phyloP scores from a whole-genome alignment of 768 basidiomycete genomes.

The Hygrophoropsis aurantiaca region DNA sequence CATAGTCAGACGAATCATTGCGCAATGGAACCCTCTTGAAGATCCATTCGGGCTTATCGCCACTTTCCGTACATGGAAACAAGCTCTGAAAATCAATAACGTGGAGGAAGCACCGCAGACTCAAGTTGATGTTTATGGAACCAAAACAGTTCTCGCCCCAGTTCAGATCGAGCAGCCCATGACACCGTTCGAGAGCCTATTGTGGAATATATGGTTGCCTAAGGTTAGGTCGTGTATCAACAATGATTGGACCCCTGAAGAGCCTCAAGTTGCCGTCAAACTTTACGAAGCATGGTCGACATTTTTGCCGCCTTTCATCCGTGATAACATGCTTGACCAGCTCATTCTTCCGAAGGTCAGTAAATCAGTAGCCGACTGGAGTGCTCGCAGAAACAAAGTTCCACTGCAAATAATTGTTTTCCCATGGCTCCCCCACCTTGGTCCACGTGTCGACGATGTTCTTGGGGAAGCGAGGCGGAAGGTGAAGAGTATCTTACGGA shows the following conservation, averaged over 20 bases:
- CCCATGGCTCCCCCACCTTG: constrained; percentile 93
- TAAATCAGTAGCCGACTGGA: constrained; percentile 84
- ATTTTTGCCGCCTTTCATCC: constrained; percentile 86
- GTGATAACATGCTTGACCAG: constrained; percentile 95
- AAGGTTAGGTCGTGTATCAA: constrained; percentile 92
- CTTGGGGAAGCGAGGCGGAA: constrained; percentile 86
- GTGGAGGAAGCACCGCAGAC: constrained; percentile 42
- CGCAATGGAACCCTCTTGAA: constrained; percentile 81
- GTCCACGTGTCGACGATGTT: constrained; percentile 78
- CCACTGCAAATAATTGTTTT: constrained; percentile 83
- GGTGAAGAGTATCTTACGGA: constrained; percentile 73
- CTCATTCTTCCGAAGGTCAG: constrained; percentile 92
- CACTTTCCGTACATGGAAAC: constrained; percentile 69
- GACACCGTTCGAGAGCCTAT: constrained; percentile 92
- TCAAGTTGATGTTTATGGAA: constrained; percentile 61
- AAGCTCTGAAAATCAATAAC: constrained; percentile 59
- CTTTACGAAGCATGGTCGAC: constrained; percentile 88
- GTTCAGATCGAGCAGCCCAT: constrained; percentile 57
- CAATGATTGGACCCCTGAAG: constrained; percentile 85
- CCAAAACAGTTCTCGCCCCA: constrained; percentile 31
- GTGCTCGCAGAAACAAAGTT: constrained; percentile 51
- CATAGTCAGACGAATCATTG: constrained; percentile 65
- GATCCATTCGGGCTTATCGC: constrained; percentile 66
- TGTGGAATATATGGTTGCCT: constrained; percentile 96
- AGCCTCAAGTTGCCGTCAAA: constrained; percentile 72